Conservation (phyloP, 2,329 filamentous ascomycete genomes). For the Xylariaceae sp. region DNA sequence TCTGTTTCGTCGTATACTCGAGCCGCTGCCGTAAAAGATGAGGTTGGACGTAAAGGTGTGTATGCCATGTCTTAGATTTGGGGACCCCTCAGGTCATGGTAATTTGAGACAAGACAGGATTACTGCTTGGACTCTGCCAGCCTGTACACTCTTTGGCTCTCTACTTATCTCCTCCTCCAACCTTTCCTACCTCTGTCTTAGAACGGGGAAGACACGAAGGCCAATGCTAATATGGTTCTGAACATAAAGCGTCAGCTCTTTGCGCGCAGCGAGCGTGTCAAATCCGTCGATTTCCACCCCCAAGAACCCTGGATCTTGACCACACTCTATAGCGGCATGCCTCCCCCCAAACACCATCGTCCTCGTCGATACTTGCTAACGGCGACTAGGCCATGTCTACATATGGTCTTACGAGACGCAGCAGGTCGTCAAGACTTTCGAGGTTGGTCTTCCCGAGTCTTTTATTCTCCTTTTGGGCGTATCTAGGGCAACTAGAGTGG, state of each 20-base stretch:
- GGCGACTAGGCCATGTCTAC: constrained; percentile 84
- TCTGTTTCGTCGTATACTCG: neutral
- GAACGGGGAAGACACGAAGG: neutral
- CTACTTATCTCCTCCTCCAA: neutral
- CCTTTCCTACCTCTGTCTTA: neutral
- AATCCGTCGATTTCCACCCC: constrained; percentile 94
- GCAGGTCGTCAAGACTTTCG: constrained; percentile 97
- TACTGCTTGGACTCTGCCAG: neutral
- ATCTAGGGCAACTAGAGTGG: neutral
- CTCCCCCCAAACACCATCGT: constrained; percentile 2
- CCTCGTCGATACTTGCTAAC: constrained; percentile 25
- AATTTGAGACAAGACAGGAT: neutral
- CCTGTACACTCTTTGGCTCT: neutral
- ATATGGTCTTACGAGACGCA: constrained; percentile 99
- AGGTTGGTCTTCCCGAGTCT: constrained; percentile 46
- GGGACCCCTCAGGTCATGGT: neutral
- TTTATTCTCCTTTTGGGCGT: neutral
- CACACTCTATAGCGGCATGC: constrained; percentile 90
- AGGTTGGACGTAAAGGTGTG: constrained; percentile 43
- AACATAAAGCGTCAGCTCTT: constrained; percentile 75
- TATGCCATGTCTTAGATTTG: neutral
- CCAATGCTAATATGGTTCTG: constrained; percentile 22
- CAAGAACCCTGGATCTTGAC: constrained; percentile 97
- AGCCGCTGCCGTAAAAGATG: constrained; percentile 38
- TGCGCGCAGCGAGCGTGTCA: constrained; percentile 93